These are phyloP conservation scores for Bjerkandera adusta DNA, from an alignment of 1,284 basidiomycete species.

Conservation along the genomic window DNA sequence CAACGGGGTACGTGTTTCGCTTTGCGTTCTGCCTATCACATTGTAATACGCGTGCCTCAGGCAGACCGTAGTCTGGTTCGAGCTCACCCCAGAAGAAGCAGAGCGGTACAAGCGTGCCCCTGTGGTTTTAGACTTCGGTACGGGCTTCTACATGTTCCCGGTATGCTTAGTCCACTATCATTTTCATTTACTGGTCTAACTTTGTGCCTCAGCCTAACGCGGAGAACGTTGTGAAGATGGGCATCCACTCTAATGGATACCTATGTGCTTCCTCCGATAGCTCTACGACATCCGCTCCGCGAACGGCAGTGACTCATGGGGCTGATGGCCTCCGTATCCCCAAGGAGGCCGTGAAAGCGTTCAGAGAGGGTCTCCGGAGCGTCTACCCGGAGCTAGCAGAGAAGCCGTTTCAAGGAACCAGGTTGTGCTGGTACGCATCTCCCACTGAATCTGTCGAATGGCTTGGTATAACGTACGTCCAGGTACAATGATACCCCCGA, in stretches of 20 bases:
- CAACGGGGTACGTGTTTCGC: conserved; percentile 59
- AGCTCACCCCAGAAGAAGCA: conserved; percentile 70
- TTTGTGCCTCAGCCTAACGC: conserved; percentile 56
- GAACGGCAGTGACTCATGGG: conserved; percentile 58
- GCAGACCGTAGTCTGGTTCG: conserved; percentile 76
- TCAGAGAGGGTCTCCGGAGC: conserved; percentile 51
- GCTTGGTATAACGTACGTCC: not conserved
- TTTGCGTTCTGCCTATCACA: not conserved
- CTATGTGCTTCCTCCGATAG: conserved; percentile 38
- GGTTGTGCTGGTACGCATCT: conserved; percentile 76
- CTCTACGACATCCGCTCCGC: conserved; percentile 57
- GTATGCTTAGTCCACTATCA: conserved; percentile 40
- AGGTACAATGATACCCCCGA: conserved; percentile 82
- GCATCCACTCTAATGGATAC: conserved; percentile 68
- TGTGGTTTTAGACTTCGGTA: conserved; percentile 68
- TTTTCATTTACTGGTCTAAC: conserved; percentile 1
- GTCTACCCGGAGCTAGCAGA: conserved; percentile 74
- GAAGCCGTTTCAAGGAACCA: conserved; percentile 64
- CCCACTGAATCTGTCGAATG: not conserved
- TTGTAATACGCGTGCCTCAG: conserved; percentile 34
- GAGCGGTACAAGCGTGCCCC: conserved; percentile 60
- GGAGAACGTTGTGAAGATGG: conserved; percentile 71
- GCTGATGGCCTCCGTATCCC: conserved; percentile 64
- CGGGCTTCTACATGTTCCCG: conserved; percentile 77
- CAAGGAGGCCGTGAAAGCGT: conserved; percentile 40